phyloP scores from a whole-genome alignment of 176 grass and related monocot species.

The Melocanna baccifera region DNA sequence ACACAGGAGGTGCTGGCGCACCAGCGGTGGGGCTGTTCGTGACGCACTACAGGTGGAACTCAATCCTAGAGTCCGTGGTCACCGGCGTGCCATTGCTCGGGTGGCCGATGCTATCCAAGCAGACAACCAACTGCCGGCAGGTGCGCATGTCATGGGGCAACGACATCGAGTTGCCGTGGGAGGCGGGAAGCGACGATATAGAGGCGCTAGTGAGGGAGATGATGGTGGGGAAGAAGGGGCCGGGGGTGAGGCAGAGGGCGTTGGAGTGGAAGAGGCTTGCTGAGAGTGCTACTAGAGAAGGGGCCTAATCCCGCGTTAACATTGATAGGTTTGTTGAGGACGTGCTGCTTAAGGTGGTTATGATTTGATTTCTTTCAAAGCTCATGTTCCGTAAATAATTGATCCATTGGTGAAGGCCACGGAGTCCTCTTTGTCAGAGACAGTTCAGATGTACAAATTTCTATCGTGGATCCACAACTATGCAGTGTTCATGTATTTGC shows the following conservation, averaged over 20 bases:
- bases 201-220: constrained; percentile 35
- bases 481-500: too few species aligned
- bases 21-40: constrained; percentile 48
- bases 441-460: too few species aligned
- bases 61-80: not conserved
- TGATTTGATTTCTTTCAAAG: not conserved
- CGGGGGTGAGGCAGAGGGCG: not conserved
- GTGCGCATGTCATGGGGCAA: constrained; percentile 19
- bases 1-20: constrained; percentile 43
- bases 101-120: constrained; percentile 30
- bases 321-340: not conserved
- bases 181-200: not conserved
- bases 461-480: too few species aligned
- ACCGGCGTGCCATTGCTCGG: constrained; percentile 19
- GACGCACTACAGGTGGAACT: constrained; percentile 86
- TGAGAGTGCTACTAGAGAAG: not conserved
- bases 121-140: constrained; percentile 36
- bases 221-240: constrained; percentile 30
- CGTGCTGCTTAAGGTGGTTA: not conserved
- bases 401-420: too few species aligned
- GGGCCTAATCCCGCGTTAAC: not conserved
- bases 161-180: constrained; percentile 21
- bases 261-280: not conserved
- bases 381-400: too few species aligned
- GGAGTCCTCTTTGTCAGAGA: too few species aligned